Evolutionary conservation across 2,329 filamentous ascomycete genomes (phyloP).

Genomic region (Colletotrichum magnum): DNA sequence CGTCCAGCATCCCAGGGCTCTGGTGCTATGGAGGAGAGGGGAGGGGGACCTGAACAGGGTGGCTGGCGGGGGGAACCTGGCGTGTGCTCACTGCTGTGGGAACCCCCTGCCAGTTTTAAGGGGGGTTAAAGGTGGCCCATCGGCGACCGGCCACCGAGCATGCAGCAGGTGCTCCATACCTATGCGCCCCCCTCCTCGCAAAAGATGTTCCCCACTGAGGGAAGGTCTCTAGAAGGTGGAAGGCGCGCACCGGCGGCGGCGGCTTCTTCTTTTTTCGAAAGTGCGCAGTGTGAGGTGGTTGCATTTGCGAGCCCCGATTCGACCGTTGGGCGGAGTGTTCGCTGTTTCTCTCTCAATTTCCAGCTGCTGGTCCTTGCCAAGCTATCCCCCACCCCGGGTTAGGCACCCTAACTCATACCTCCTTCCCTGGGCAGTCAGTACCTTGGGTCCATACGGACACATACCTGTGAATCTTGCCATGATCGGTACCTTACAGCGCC

Average conservation of each 20-base stretch:
- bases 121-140: constrained; percentile 11
- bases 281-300: constrained; percentile 6
- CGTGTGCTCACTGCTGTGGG: too few relatives aligned
- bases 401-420: neutral
- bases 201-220: constrained; percentile 21
- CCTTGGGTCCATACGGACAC: too few relatives aligned
- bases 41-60: constrained; percentile 11
- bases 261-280: too few relatives aligned
- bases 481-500: too few relatives aligned
- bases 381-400: neutral
- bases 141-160: constrained; percentile 38
- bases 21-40: constrained; percentile 8
- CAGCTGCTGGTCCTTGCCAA: constrained; percentile 18
- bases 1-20: constrained; percentile 26
- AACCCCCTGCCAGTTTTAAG: neutral
- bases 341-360: constrained; percentile 10
- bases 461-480: too few relatives aligned
- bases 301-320: constrained; percentile 18
- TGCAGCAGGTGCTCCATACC: constrained; percentile 27
- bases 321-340: constrained; percentile 6
- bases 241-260: constrained; percentile 1
- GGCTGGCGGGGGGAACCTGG: constrained; percentile 4
- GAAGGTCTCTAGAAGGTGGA: constrained; percentile 26
- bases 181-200: constrained; percentile 1
- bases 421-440: neutral